Conservation (phyloP, 371 early-diverging fungal genomes). For the Coemansia linderi region DNA sequence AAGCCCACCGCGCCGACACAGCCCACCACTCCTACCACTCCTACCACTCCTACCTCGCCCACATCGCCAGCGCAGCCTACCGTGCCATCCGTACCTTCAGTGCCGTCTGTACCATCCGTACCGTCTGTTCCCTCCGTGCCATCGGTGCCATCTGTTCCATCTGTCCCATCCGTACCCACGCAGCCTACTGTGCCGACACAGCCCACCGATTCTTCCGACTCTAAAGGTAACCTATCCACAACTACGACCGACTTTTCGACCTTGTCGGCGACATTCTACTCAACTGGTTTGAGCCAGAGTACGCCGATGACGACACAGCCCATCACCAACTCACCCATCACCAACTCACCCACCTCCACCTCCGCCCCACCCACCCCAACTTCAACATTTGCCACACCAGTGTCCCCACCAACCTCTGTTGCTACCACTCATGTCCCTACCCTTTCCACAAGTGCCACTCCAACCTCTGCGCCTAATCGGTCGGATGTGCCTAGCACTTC, state of each 20-base stretch:
- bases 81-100: not conserved
- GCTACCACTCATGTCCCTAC: not conserved
- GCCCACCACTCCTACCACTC: not conserved
- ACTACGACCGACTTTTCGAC: not conserved
- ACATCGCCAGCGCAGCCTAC: not conserved
- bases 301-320: not conserved
- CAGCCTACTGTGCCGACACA: not conserved
- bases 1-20: not conserved
- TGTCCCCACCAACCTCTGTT: conserved; percentile 2
- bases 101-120: not conserved
- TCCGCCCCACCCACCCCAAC: not conserved
- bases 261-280: not conserved
- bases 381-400: not conserved
- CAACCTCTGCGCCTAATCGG: not conserved
- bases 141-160: not conserved
- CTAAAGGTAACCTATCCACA: conserved; percentile 26
- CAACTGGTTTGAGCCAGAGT: conserved; percentile 4
- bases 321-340: not conserved
- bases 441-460: not conserved
- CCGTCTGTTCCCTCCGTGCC: not conserved
- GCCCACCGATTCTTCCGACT: not conserved
- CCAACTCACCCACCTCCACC: not conserved
- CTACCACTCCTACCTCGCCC: not conserved
- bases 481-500: not conserved
- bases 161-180: not conserved